A percentile compares a stretch with the other conserved stretches of the same genome.
Evolutionary conservation across 2,329 filamentous ascomycete genomes (phyloP).

Genomic region (Madurella mycetomatis): DNA sequence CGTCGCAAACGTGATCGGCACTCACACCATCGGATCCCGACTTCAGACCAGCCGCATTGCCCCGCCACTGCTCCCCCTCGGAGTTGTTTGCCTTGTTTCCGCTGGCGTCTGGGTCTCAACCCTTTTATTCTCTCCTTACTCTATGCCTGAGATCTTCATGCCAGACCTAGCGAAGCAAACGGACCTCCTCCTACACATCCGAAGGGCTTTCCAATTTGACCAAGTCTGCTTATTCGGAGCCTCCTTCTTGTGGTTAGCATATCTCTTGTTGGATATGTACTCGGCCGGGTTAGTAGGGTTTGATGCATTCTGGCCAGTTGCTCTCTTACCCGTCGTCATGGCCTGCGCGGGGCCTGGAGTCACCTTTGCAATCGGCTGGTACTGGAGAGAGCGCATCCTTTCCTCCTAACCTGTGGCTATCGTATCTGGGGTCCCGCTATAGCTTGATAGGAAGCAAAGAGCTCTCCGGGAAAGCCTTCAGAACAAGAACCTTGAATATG

Average conservation of each 20-base stretch:
- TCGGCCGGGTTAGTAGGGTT: no score
- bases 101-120: neutral
- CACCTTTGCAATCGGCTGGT: no score
- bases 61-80: neutral
- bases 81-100: neutral
- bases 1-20: slow-evolving; percentile 12
- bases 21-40: neutral
- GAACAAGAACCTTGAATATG: no score
- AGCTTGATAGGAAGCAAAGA: no score
- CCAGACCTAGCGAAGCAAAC: neutral
- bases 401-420: no score
- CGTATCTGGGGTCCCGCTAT: no score
- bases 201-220: slow-evolving; percentile 10
- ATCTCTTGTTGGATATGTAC: neutral
- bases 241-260: slow-evolving; percentile 13
- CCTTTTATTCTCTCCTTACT: neutral
- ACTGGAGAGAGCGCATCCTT: no score
- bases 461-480: no score
- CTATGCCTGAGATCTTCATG: neutral
- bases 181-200: neutral
- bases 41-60: no score
- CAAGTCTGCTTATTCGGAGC: slow-evolving; percentile 9
- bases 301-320: no score
- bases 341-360: no score
- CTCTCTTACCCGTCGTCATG: no score